Conservation (phyloP, 495 filamentous ascomycete genomes). For the Xylaria venustula region DNA sequence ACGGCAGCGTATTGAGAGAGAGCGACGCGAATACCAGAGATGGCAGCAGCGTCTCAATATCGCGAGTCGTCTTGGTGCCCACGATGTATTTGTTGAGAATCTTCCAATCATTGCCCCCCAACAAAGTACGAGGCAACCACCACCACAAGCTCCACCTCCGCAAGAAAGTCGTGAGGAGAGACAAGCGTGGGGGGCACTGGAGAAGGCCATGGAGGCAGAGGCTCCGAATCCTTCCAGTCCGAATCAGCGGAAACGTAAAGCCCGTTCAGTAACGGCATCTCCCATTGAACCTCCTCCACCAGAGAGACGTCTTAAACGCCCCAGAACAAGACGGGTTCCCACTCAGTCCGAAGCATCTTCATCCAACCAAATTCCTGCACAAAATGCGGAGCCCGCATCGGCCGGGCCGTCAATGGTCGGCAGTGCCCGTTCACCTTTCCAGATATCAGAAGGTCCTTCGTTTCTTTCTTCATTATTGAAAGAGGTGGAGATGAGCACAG, state of each 20-base stretch:
- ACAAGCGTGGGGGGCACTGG: constrained; percentile 84
- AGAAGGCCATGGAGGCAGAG: constrained; percentile 73
- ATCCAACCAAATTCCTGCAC: constrained; percentile 43
- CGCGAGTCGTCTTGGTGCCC: constrained; percentile 71
- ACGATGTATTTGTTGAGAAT: constrained; percentile 65
- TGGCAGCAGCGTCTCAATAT: constrained; percentile 82
- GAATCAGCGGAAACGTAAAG: constrained; percentile 68
- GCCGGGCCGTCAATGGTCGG: constrained; percentile 31
- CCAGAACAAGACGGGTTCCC: constrained; percentile 58
- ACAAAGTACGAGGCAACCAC: constrained; percentile 23
- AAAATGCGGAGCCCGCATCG: constrained; percentile 36
- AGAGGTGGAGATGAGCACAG: constrained; percentile 75
- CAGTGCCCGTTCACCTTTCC: constrained; percentile 29
- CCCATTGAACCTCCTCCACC: constrained; percentile 64
- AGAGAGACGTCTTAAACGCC: constrained; percentile 79
- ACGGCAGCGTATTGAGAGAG: constrained; percentile 59
- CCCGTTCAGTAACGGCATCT: constrained; percentile 66
- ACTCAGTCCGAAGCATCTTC: constrained; percentile 37
- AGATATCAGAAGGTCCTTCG: constrained; percentile 43
- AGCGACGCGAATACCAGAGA: constrained; percentile 63
- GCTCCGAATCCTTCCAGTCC: constrained; percentile 28
- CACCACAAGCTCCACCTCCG: constrained; percentile 40
- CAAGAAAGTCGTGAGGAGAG: constrained; percentile 75
- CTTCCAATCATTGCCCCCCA: constrained; percentile 34
- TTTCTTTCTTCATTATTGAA: constrained; percentile 82